These are phyloP conservation scores for Cryphonectria japonica DNA, from an alignment of 2,329 filamentous ascomycete species.

Conservation along the genomic window DNA sequence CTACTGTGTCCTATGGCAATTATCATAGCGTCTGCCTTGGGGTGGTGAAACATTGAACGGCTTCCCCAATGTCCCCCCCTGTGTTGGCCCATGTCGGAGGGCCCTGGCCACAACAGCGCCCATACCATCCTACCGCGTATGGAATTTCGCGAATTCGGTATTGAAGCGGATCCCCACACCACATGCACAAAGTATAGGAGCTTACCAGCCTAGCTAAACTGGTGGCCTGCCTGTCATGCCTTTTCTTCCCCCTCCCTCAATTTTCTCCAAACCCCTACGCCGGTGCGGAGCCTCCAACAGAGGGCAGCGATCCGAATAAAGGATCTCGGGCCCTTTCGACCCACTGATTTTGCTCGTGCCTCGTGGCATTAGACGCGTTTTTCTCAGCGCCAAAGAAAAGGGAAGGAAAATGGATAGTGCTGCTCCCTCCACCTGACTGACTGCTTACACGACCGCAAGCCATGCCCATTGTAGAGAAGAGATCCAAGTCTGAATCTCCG, in stretches of 20 bases:
- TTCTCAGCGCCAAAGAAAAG: neutral
- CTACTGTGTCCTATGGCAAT: neutral
- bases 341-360: neutral
- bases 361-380: conserved; percentile 4
- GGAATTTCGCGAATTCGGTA: neutral
- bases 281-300: neutral
- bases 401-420: neutral
- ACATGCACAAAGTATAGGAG: neutral
- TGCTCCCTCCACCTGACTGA: neutral
- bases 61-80: neutral
- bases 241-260: neutral
- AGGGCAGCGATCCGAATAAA: neutral
- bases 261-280: conserved; percentile 1
- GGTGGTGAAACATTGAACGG: neutral
- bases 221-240: neutral
- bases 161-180: neutral
- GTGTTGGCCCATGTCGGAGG: neutral
- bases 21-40: neutral
- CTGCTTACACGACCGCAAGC: neutral
- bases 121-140: neutral
- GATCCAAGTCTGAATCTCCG: neutral
- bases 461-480: neutral
- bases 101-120: neutral
- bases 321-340: neutral
- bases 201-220: neutral